These are phyloP conservation scores for Sugiyamaella mastotermitis DNA, from an alignment of 805 yeast species.

Conservation along the genomic window DNA sequence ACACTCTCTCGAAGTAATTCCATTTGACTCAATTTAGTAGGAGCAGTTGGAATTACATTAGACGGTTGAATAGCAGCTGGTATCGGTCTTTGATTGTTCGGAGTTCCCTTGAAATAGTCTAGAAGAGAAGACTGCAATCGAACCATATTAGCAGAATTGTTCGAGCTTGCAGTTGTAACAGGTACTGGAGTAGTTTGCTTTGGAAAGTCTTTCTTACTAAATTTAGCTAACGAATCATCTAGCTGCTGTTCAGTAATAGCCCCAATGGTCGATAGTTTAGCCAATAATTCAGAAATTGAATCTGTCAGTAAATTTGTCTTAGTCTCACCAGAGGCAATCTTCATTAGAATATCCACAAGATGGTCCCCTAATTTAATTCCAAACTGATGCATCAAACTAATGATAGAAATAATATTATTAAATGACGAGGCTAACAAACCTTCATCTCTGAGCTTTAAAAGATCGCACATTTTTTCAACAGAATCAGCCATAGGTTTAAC, in stretches of 20 bases:
- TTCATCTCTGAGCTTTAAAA: slow-evolving; percentile 79
- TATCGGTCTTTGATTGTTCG: slow-evolving; percentile 13
- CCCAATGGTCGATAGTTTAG: slow-evolving; percentile 8
- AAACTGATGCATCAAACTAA: slow-evolving; percentile 26
- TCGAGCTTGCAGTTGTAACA: neutral
- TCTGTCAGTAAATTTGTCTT: slow-evolving; percentile 64
- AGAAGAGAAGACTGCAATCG: too few species aligned
- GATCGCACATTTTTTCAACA: slow-evolving; percentile 60
- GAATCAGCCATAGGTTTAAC: slow-evolving; percentile 45
- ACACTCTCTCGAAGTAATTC: slow-evolving; percentile 20
- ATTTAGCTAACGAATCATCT: too few species aligned
- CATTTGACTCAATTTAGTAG: slow-evolving; percentile 9
- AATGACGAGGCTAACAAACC: slow-evolving; percentile 72
- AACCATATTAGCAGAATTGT: neutral
- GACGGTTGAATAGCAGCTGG: slow-evolving; percentile 9
- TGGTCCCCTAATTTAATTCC: slow-evolving; percentile 45
- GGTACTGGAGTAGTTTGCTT: too few species aligned
- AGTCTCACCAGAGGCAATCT: slow-evolving; percentile 44
- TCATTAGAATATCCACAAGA: slow-evolving; percentile 46
- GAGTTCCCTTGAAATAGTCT: too few species aligned
- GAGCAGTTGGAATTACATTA: slow-evolving; percentile 7
- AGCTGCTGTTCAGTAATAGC: slow-evolving; percentile 9
- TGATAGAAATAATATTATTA: slow-evolving; percentile 28
- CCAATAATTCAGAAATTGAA: slow-evolving; percentile 58
- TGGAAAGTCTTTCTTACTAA: too few species aligned